Evolutionary conservation across 306 rosid genomes (phyloP), one percentile per base, ranked within the genome.

Genomic region (Ziziphus jujuba): DNA sequence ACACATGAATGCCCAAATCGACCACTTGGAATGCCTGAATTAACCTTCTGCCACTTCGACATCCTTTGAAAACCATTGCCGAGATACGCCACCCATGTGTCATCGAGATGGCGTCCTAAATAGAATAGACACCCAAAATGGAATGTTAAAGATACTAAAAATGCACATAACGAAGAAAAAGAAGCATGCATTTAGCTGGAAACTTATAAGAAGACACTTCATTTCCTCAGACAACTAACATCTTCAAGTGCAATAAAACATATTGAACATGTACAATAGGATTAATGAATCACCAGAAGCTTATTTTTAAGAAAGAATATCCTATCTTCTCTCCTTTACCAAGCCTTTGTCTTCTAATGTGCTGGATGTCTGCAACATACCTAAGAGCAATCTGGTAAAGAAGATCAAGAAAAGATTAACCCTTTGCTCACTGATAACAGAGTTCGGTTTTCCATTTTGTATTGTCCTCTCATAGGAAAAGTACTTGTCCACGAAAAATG

Each of bases 91-190:
- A 77, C 93, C 98, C 98, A 87, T 12, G 97, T 90, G 77, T 92
- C 98, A 65, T 86, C 98, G 49, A 87, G 91, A 81, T 92, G 96
- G 56, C 97, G 88, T 61, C 98, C 98, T 92, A 56, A 31, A 35
- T 22, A 65, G 50, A 72, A 53, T 54, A 83, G 44, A 47, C 17
- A 71, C 49, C 25, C 55, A 61, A 71, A 65, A 66, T 70, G 45
- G 17, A 8, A 23, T 60, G 61, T 60, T 61, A 50, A 35, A 38
- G 50, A 59, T 61, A 21, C 7, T 8, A 2, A 66, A n/a, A n/a
- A n/a, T n/a, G n/a, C n/a, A 53, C 33, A 43, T 8, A 66, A 60
- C 56, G 9, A 38, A 65, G 70, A 64, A 65, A 44, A 21, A 40
- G 52, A 56, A 53, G 33, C 61, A 36, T 9, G 44, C 17, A 17